Conservation (phyloP, 345 rosid species). For the Eucalyptus sp. region DNA sequence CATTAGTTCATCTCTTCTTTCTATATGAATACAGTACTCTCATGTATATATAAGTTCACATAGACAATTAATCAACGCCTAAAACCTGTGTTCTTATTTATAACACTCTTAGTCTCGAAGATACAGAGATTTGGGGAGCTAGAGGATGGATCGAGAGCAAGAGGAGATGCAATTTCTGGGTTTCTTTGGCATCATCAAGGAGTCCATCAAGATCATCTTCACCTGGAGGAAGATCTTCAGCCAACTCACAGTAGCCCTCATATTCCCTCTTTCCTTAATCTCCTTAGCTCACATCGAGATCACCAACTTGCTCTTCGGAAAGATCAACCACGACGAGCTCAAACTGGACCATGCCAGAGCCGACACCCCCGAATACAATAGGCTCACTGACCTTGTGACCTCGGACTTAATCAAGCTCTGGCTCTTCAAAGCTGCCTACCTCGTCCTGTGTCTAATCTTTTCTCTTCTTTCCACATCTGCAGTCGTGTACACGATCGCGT, state of each 20-base stretch:
- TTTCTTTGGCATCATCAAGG: constrained; percentile 22
- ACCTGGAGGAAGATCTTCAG: constrained; percentile 36
- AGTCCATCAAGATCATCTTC: constrained; percentile 36
- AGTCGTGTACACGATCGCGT: constrained; percentile 36
- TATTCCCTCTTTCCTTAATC: constrained; percentile 44
- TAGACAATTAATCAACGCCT: neutral
- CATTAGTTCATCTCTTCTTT: neutral
- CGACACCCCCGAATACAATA: neutral
- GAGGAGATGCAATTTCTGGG: constrained; percentile 47
- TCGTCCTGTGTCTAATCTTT: constrained; percentile 22
- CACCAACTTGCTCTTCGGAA: constrained; percentile 9
- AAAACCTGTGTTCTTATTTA: neutral
- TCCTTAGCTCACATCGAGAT: constrained; percentile 27
- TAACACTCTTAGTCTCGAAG: neutral
- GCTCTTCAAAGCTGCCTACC: constrained; percentile 23
- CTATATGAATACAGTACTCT: neutral
- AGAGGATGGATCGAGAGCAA: constrained; percentile 34
- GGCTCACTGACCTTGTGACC: neutral
- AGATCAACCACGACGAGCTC: neutral
- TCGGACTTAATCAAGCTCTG: constrained; percentile 12
- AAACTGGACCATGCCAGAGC: constrained; percentile 1
- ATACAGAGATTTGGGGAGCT: neutral
- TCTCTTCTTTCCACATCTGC: constrained; percentile 44
- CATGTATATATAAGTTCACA: neutral
- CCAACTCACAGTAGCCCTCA: constrained; percentile 27